Evolutionary conservation across 805 yeast genomes (phyloP).

Genomic region (Metschnikowia colocasiae): DNA sequence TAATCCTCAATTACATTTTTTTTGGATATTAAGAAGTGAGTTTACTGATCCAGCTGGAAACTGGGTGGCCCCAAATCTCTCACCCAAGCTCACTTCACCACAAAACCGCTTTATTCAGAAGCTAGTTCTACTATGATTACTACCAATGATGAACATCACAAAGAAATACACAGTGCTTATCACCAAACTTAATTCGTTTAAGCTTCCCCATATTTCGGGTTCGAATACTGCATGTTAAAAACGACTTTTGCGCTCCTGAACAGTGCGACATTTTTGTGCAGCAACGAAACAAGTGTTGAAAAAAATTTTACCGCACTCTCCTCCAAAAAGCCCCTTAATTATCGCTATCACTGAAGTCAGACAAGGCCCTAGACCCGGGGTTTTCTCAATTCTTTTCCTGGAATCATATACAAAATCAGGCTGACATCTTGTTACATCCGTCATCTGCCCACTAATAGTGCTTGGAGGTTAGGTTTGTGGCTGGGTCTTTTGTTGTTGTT

Average conservation of each 20-base stretch:
- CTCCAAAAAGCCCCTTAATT: slow-evolving; percentile 14
- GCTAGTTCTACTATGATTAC: too few species aligned
- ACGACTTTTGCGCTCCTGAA: slow-evolving; percentile 8
- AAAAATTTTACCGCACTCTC: slow-evolving; percentile 18
- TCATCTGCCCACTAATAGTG: not conserved
- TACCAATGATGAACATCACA: not conserved
- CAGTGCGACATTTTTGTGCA: slow-evolving; percentile 17
- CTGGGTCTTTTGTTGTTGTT: slow-evolving; percentile 10
- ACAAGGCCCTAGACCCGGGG: slow-evolving; percentile 6
- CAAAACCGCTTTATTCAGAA: too few species aligned
- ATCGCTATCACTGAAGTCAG: slow-evolving; percentile 1
- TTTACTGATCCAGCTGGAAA: too few species aligned
- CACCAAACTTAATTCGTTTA: not conserved
- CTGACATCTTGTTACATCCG: not conserved
- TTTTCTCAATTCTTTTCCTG: not conserved
- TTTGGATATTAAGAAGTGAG: too few species aligned
- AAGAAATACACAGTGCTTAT: not conserved
- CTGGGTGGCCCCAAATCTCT: too few species aligned
- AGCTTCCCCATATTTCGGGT: not conserved
- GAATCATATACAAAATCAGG: not conserved
- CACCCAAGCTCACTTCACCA: too few species aligned
- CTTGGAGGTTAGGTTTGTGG: slow-evolving; percentile 3
- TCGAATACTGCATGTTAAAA: not conserved
- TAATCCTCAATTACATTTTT: too few species aligned
- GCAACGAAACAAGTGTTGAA: slow-evolving; percentile 7